These are phyloP conservation scores for Phytomonas francai DNA, from an alignment of 208 protist genomes.

Conservation along the genomic window DNA sequence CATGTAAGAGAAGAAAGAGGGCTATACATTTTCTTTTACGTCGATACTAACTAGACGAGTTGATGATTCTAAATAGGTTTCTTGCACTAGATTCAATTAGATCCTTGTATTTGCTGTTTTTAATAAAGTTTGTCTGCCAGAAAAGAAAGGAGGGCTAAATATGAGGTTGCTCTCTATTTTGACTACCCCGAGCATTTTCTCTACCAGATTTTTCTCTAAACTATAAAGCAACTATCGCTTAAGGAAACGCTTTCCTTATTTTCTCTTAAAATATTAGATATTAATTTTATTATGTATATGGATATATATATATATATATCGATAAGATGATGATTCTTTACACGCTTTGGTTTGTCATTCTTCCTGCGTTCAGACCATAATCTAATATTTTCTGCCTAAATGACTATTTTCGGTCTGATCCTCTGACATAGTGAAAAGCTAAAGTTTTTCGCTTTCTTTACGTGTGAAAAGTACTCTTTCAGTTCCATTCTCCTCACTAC, in stretches of 20 bases:
- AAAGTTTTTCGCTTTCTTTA: neutral
- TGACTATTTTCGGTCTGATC: neutral
- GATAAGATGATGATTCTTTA: neutral
- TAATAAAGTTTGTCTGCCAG: slow-evolving; percentile 1
- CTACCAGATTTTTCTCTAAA: neutral
- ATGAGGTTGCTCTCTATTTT: neutral
- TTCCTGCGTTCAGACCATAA: neutral
- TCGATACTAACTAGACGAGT: neutral
- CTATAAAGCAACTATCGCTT: neutral
- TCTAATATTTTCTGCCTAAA: neutral
- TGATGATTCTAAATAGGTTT: neutral
- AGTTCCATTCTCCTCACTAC: neutral
- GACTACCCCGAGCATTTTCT: neutral
- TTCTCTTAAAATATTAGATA: neutral
- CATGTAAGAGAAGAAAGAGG: neutral
- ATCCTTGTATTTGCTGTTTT: slow-evolving; percentile 14
- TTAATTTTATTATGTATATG: neutral
- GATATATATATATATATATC: neutral
- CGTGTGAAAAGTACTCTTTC: neutral
- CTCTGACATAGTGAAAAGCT: neutral
- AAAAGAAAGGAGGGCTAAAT: neutral
- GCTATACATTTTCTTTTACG: neutral
- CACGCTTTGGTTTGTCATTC: neutral
- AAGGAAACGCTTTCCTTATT: neutral
- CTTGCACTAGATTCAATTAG: slow-evolving; percentile 3